Conservation (phyloP, 2,329 filamentous ascomycete genomes). For the Fusarium sp. region DNA sequence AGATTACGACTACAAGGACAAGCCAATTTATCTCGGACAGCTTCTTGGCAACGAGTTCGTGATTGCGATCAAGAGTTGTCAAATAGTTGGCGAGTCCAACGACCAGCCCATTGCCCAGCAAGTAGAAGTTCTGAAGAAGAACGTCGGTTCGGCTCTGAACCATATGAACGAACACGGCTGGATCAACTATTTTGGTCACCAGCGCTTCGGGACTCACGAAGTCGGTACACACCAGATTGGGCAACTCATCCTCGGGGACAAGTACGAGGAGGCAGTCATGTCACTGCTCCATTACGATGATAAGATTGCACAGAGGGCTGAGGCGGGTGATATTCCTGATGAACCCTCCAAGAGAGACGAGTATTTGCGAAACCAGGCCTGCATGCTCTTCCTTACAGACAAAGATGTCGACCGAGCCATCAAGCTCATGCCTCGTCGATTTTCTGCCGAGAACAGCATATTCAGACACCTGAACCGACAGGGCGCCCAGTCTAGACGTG, state of each 20-base stretch:
- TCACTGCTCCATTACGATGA: slow-evolving; percentile 79
- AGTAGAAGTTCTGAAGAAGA: slow-evolving; percentile 44
- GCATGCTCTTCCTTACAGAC: slow-evolving; percentile 75
- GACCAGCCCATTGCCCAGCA: slow-evolving; percentile 41
- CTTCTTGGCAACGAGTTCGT: slow-evolving; percentile 91
- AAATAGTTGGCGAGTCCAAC: slow-evolving; percentile 59
- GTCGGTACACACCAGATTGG: slow-evolving; percentile 88
- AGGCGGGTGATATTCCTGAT: slow-evolving; percentile 48
- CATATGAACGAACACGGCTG: slow-evolving; percentile 80
- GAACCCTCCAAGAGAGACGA: slow-evolving; percentile 77
- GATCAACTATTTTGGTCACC: slow-evolving; percentile 98
- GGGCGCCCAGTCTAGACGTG: slow-evolving; percentile 60
- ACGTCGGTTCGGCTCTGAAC: slow-evolving; percentile 67
- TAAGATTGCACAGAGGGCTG: slow-evolving; percentile 61
- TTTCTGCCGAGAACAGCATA: slow-evolving; percentile 80
- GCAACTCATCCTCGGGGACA: slow-evolving; percentile 80
- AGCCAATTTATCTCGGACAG: slow-evolving; percentile 82
- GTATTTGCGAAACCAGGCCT: slow-evolving; percentile 78
- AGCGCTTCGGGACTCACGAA: slow-evolving; percentile 90
- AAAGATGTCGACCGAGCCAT: slow-evolving; percentile 69
- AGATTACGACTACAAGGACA: slow-evolving; percentile 79
- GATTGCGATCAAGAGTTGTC: slow-evolving; percentile 88
- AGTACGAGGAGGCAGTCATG: slow-evolving; percentile 83
- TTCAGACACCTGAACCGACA: slow-evolving; percentile 76
- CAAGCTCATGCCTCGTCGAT: slow-evolving; percentile 78